These are phyloP conservation scores for Sporothrix sp. DNA, from an alignment of 2,329 filamentous ascomycete species.

Conservation along the genomic window DNA sequence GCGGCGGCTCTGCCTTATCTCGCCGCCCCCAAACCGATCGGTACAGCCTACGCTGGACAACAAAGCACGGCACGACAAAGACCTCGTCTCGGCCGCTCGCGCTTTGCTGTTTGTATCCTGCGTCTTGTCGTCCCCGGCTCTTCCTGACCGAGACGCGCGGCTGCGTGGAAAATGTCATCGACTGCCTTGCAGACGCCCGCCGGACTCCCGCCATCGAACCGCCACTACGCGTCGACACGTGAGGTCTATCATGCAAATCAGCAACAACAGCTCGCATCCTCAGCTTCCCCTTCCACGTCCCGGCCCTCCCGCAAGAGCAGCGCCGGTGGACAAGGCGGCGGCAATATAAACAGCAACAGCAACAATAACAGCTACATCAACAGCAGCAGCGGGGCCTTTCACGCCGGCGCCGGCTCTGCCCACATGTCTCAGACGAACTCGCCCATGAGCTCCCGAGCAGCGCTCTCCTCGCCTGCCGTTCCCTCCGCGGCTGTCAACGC, in stretches of 20 bases:
- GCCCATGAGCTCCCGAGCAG: conserved; percentile 39
- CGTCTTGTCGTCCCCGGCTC: background rate
- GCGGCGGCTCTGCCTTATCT: background rate
- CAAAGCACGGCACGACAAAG: background rate
- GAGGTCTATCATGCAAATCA: conserved; percentile 48
- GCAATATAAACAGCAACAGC: conserved; percentile 27
- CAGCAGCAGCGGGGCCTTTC: conserved; percentile 34
- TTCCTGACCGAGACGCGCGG: conserved; percentile 6
- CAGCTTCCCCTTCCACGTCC: conserved; percentile 40
- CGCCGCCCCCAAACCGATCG: too few species aligned
- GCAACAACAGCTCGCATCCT: conserved; percentile 28
- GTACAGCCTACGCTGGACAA: too few species aligned
- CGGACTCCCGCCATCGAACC: conserved; percentile 41
- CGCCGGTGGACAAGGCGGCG: conserved; percentile 33
- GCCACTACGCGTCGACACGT: conserved; percentile 43
- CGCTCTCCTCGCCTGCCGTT: conserved; percentile 34
- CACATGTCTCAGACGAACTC: conserved; percentile 27
- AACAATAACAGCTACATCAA: conserved; percentile 22
- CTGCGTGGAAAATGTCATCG: conserved; percentile 44
- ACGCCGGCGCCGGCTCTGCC: conserved; percentile 15
- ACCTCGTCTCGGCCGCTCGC: background rate
- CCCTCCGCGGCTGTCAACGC: conserved; percentile 26
- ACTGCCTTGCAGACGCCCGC: conserved; percentile 48
- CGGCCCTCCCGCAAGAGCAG: conserved; percentile 45
- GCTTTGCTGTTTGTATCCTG: background rate